Base-by-base conservation (phyloP, 1,139 yeast genomes). In the Zygoascus meyerae region DNA sequence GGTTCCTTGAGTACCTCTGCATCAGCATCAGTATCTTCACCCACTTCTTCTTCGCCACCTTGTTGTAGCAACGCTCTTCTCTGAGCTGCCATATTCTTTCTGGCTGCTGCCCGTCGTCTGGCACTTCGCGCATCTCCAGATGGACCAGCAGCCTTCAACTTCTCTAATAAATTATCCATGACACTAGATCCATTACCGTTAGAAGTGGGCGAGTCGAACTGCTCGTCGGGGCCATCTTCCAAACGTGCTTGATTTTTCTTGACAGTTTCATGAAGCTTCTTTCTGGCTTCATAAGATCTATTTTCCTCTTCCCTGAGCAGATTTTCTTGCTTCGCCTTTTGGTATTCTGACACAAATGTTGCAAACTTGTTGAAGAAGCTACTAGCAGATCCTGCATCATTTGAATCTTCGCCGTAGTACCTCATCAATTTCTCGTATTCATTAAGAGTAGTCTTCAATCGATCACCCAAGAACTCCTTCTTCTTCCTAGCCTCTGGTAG, bases 351-450 rank as follows among this genome's bases (percentile, higher is more conserved):
- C 12, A 84, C 74, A 64, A 92, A 92, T 48, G 78, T 75, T 3
- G 87, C 69, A 61, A 92, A 84, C 60, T 83, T 83, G 50, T 76
- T 69, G 59, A 92, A 82, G 62, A 92, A 90, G 1, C 81, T 69
- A 51, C 77, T 76, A 49, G 81, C 76, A 53, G 89, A 78, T 14
- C 77, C 68, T 5, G 70, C 59, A 58, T 86, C 95, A 3, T 67
- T 63, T 1, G 79, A 72, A 58, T 83, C 82, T 62, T 92, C 98
- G 6, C 97, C 97, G 64, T 83, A 92, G 60, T 79, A 83, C 44
- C 70, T 70, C 92, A 92, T 81, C 44, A 86, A 68, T 42, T 75
- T 72, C 32, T 74, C 72, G 54, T 82, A 78, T 42, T 77, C 81
- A 2, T 68, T 64, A 36, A 77, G 63, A 0, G 92, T 78, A 15